Evolutionary conservation across 2,329 filamentous ascomycete genomes (phyloP).

Genomic region (Exophiala oligosperma): DNA sequence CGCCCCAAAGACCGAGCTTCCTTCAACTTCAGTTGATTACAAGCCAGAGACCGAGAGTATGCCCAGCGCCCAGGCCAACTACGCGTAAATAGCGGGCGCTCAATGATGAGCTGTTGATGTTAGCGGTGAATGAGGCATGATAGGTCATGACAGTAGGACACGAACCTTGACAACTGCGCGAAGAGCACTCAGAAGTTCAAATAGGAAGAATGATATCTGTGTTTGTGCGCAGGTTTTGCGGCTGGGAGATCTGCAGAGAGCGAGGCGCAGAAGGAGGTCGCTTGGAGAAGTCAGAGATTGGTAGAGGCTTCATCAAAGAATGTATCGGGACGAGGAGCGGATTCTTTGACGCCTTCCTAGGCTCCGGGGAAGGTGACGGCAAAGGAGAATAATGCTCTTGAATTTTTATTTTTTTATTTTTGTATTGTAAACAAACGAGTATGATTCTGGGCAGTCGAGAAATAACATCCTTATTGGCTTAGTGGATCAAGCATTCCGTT

Average conservation of each 20-base stretch:
- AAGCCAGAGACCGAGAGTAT: neutral
- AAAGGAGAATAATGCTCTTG: neutral
- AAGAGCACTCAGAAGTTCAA: neutral
- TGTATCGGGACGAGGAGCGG: neutral
- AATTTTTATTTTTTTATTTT: neutral
- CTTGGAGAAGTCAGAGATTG: neutral
- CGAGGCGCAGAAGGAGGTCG: neutral
- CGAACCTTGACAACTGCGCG: neutral
- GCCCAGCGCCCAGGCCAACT: conserved; percentile 3
- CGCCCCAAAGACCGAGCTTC: conserved; percentile 41
- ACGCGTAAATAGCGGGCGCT: neutral
- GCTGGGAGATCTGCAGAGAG: too few species aligned
- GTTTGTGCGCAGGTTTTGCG: too few species aligned
- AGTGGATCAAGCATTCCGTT: too few species aligned
- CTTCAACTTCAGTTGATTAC: conserved; percentile 3
- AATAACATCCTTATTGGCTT: conserved; percentile 11
- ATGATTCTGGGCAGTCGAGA: conserved; percentile 14
- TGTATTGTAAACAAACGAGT: conserved; percentile 20
- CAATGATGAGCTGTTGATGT: neutral
- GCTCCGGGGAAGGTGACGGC: neutral
- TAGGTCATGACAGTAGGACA: neutral
- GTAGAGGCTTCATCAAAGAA: neutral
- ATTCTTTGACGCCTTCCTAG: neutral
- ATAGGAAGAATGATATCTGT: too few species aligned
- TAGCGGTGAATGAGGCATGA: neutral